Conservation (phyloP, 768 basidiomycete species). For the Pleurotus tuber-regium region DNA sequence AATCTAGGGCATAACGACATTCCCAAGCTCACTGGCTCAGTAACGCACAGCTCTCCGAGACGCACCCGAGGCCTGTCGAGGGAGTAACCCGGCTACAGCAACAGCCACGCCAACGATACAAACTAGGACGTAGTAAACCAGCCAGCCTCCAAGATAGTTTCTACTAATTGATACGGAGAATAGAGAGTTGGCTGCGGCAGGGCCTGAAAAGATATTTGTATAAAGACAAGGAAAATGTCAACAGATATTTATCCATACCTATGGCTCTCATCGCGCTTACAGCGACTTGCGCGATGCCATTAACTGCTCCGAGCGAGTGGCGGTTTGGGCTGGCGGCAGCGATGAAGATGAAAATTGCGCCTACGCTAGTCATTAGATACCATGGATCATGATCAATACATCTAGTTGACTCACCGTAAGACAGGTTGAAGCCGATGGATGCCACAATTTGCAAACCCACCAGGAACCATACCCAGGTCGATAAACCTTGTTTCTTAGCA, state of each 20-base stretch:
- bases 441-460: constrained; percentile 1
- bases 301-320: neutral
- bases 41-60: too few relatives aligned
- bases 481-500: constrained; percentile 6
- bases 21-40: too few relatives aligned
- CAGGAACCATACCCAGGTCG: neutral
- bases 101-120: constrained; percentile 27
- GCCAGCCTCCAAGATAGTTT: constrained; percentile 48
- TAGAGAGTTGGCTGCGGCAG: constrained; percentile 56
- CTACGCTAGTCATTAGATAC: neutral
- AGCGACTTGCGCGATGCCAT: neutral
- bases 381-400: neutral
- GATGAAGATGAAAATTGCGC: neutral
- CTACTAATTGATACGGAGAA: constrained; percentile 63
- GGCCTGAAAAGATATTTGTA: constrained; percentile 31
- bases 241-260: neutral
- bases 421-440: neutral
- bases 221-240: neutral
- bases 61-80: constrained; percentile 21
- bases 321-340: neutral
- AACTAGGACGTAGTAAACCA: constrained; percentile 51
- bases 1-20: too few relatives aligned
- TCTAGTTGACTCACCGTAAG: neutral
- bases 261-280: neutral
- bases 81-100: constrained; percentile 32